phyloP scores from a whole-genome alignment of 2,329 filamentous ascomycete genomes.

The Hypoxylon sp. region DNA sequence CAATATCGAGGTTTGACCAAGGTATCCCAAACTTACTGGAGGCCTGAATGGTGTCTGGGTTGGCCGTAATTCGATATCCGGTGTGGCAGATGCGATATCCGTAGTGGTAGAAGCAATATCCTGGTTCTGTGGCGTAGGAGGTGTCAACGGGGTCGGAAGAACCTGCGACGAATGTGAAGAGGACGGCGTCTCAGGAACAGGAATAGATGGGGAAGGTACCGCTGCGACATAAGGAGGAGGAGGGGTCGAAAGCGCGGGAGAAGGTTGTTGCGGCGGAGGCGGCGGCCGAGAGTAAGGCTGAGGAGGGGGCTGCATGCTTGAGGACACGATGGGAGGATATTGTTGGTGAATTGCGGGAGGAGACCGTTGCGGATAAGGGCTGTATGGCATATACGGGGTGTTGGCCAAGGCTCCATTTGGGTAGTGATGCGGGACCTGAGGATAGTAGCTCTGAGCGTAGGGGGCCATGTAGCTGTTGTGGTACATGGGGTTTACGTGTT shows the following conservation, averaged over 20 bases:
- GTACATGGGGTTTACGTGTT: slow-evolving; percentile 63
- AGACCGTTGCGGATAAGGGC: slow-evolving; percentile 50
- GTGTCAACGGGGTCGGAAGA: slow-evolving; percentile 59
- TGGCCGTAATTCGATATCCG: slow-evolving; percentile 46
- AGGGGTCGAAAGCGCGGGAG: slow-evolving; percentile 68
- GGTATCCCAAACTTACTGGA: slow-evolving; percentile 60
- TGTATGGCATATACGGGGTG: slow-evolving; percentile 63
- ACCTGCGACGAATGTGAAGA: slow-evolving; percentile 63
- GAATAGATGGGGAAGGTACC: slow-evolving; percentile 57
- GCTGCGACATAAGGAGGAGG: slow-evolving; percentile 59
- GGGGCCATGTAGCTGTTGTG: slow-evolving; percentile 61
- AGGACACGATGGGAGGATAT: slow-evolving; percentile 65
- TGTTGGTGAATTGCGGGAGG: slow-evolving; percentile 61
- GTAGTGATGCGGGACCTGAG: slow-evolving; percentile 70
- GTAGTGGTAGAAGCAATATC: slow-evolving; percentile 45
- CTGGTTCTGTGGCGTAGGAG: slow-evolving; percentile 59
- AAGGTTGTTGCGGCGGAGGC: slow-evolving; percentile 56
- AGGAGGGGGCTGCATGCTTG: slow-evolving; percentile 54
- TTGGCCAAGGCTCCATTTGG: slow-evolving; percentile 64
- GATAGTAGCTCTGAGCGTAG: slow-evolving; percentile 64
- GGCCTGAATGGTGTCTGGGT: slow-evolving; percentile 56
- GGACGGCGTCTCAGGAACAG: slow-evolving; percentile 64
- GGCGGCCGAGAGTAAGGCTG: slow-evolving; percentile 63
- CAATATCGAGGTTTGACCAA: slow-evolving; percentile 2
- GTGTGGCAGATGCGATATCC: slow-evolving; percentile 44